Evolutionary conservation across 106 monocot species (phyloP).

Genomic region (Dioscorea alata): DNA sequence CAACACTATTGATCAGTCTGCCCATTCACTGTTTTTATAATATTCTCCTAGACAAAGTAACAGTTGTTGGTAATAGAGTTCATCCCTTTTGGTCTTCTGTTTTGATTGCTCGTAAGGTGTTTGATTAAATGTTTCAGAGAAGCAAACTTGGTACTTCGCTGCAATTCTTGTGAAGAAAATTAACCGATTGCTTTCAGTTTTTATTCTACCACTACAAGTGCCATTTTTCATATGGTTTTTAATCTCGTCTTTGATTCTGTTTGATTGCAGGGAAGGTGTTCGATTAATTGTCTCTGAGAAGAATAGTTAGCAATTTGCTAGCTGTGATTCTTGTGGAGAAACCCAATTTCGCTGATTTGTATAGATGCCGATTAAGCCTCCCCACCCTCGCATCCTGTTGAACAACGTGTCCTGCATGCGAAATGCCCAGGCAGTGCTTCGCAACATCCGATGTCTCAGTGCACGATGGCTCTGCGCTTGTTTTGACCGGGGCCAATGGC

Average conservation of each 20-base stretch:
- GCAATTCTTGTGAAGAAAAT: no score
- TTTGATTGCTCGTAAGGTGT: no score
- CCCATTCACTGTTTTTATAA: no score
- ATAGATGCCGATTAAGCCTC: conserved; percentile 50
- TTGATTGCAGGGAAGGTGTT: background rate
- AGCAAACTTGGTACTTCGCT: no score
- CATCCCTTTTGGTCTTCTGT: no score
- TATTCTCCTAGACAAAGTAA: no score
- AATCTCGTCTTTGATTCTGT: background rate
- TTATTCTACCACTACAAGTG: background rate
- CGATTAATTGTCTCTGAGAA: background rate
- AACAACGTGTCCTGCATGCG: conserved; percentile 97
- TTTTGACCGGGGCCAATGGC: conserved; percentile 87
- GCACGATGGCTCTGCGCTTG: conserved; percentile 82
- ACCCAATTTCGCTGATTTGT: background rate
- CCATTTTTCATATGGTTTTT: background rate
- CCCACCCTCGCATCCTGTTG: conserved; percentile 60
- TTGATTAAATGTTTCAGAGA: no score
- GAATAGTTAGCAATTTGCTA: background rate
- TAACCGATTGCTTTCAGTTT: background rate
- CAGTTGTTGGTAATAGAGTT: no score
- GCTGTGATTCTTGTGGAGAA: background rate
- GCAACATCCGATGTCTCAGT: conserved; percentile 73
- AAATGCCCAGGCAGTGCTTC: conserved; percentile 83
- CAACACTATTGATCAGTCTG: no score